A percentile compares a stretch with the other conserved stretches of the same genome.
These are phyloP conservation scores for Fusarium protoensiforme DNA, from an alignment of 2,329 filamentous ascomycete genomes.

Conservation along the genomic window DNA sequence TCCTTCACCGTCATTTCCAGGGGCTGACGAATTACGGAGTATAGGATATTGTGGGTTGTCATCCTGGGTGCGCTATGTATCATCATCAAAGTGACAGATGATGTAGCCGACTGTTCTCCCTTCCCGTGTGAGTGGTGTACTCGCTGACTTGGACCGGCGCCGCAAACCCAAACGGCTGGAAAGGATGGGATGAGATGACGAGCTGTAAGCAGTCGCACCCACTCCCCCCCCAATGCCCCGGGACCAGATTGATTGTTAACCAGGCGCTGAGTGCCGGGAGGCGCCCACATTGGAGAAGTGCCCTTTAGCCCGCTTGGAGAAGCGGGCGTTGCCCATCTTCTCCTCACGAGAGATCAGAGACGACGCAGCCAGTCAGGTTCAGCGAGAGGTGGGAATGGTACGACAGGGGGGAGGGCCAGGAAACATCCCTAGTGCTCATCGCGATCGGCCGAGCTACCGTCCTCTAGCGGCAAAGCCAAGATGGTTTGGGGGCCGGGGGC, in stretches of 20 bases:
- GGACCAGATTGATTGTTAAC: neutral
- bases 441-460: slow-evolving; percentile 40
- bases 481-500: slow-evolving; percentile 21
- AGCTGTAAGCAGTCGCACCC: neutral
- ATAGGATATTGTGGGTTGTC: neutral
- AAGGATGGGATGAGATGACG: slow-evolving; percentile 10
- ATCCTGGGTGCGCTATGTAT: slow-evolving; percentile 9
- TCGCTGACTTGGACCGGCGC: neutral
- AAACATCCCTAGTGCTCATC: slow-evolving; percentile 25
- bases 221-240: neutral
- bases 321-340: neutral
- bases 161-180: slow-evolving; percentile 6
- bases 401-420: slow-evolving; percentile 13
- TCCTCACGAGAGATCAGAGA: neutral
- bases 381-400: slow-evolving; percentile 2
- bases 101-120: neutral
- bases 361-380: neutral
- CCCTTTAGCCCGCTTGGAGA: neutral
- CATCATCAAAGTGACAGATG: neutral
- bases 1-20: slow-evolving; percentile 13
- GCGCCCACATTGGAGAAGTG: slow-evolving; percentile 8
- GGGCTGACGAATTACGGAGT: slow-evolving; percentile 1
- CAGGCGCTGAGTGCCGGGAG: neutral
- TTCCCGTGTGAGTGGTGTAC: neutral
- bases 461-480: slow-evolving; percentile 42